Evolutionary conservation across 352 stramenopile genomes (phyloP), one percentile per base, ranked within the genome.

Genomic region (Globisporangium apiculatum): DNA sequence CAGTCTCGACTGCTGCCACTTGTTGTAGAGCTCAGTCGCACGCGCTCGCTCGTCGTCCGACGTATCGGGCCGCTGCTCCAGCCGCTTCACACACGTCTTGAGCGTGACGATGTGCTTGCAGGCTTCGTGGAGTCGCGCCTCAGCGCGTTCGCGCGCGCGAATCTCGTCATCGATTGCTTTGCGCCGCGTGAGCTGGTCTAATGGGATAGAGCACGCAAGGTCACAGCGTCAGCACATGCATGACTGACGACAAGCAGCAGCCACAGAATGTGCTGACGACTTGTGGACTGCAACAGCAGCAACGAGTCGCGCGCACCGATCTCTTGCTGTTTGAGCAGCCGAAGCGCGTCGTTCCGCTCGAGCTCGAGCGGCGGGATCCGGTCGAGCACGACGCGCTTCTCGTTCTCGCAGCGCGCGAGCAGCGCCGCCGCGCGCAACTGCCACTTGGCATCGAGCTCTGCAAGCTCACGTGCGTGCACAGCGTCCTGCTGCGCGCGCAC

Each of bases 31-130:
- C 41, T 42, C 60, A 48, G 59, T 40, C 7, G 60, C 52, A 11
- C 58, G 53, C 51, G 70, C 17, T 45, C 31, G 58, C 57, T 69
- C 53, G 53, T 60, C 43, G 5, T 43, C 11, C 50, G 24, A n/a
- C 5, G n/a, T 55, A 51, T 66, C 48, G 6, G 55, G 14, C 24
- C 65, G 63, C 47, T 61, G 54, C 40, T 75, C 65, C 37, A 84
- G 36, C 24, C 55, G 62, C 35, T 55, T 40, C 7, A 73, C 15
- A 24, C 62, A 60, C 24, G 58, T 59, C 55, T 78, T 83, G 43
- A 88, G 62, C 40, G 64, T 65, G 18, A 74, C 45, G 24, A 88
- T 68, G 53, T 83, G 67, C 38, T 68, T 66, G 51, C 73, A 79
- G 14, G 73, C 75, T 18, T 82, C 65, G 8, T 65, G 51, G 0